These are phyloP conservation scores for Lecanicillium sp. DNA, from an alignment of 2,329 filamentous ascomycete species.

Conservation along the genomic window DNA sequence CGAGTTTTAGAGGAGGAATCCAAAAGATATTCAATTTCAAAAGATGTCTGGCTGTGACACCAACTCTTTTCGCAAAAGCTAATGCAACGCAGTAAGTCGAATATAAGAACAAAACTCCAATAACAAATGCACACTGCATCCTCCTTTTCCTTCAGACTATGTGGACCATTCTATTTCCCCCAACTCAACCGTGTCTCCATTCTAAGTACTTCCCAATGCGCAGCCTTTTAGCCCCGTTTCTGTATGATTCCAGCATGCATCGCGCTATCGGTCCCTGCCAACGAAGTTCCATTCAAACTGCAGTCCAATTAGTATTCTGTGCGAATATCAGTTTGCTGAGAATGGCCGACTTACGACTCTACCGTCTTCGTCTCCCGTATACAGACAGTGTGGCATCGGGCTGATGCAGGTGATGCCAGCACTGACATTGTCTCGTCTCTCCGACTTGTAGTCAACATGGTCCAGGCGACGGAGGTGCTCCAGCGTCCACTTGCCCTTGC, in stretches of 20 bases:
- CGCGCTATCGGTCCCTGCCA: conserved; percentile 50
- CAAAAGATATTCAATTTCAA: no score
- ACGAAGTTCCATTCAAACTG: conserved; percentile 60
- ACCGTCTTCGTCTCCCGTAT: conserved; percentile 91
- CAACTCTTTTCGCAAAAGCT: no score
- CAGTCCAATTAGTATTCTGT: conserved; percentile 14
- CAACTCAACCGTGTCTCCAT: neutral
- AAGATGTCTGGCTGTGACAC: no score
- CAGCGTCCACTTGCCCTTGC: conserved; percentile 62
- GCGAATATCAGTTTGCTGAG: neutral
- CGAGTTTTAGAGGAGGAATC: no score
- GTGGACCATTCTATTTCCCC: no score
- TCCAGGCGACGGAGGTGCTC: conserved; percentile 77
- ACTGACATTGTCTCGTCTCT: conserved; percentile 49
- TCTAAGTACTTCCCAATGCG: neutral
- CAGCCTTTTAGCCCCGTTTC: neutral
- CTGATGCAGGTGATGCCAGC: conserved; percentile 81
- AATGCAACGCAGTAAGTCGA: no score
- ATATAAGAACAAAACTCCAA: no score
- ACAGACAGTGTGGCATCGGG: conserved; percentile 75
- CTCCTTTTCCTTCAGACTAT: no score
- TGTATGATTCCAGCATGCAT: neutral
- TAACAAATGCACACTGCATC: no score
- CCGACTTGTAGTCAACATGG: conserved; percentile 63
- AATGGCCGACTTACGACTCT: conserved; percentile 60